Percentiles rank a stretch among this genome's conserved stretches.
phyloP scores from a whole-genome alignment of 768 basidiomycete genomes.

The Filobasidium wieringae region DNA sequence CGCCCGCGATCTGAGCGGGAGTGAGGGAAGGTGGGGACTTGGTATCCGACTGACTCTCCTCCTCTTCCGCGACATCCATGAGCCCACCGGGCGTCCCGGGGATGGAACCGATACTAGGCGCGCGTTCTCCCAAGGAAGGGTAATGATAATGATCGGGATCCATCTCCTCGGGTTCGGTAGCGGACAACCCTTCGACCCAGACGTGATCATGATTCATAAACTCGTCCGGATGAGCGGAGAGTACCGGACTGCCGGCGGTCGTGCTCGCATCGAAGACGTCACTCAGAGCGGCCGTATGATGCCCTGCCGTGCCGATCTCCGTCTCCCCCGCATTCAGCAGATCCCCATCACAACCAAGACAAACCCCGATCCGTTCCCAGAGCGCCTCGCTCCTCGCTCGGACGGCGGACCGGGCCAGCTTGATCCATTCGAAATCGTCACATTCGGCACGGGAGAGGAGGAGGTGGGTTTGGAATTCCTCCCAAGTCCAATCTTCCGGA shows the following conservation, averaged over 20 bases:
- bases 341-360: constrained; percentile 75
- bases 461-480: constrained; percentile 58
- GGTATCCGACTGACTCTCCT: constrained; percentile 11
- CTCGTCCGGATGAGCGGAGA: constrained; percentile 4
- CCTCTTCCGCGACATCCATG: constrained; percentile 29
- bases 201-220: constrained; percentile 21
- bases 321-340: constrained; percentile 42
- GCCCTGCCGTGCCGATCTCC: constrained; percentile 31
- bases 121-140: not conserved
- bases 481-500: constrained; percentile 55
- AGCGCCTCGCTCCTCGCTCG: constrained; percentile 67
- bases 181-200: constrained; percentile 30
- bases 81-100: constrained; percentile 17
- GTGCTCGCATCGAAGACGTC: constrained; percentile 18
- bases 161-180: constrained; percentile 17
- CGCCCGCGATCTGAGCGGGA: constrained; percentile 7
- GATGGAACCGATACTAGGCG: not conserved
- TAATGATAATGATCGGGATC: not conserved
- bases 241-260: not conserved
- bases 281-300: constrained; percentile 23
- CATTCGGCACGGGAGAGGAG: constrained; percentile 50
- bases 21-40: constrained; percentile 2
- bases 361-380: constrained; percentile 82
- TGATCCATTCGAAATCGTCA: constrained; percentile 62
- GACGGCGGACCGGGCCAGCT: constrained; percentile 61